A percentile compares a stretch with the other conserved stretches of the same genome.
These are phyloP conservation scores for Tulasnella sp. DNA, from an alignment of 768 basidiomycete species.

Conservation along the genomic window DNA sequence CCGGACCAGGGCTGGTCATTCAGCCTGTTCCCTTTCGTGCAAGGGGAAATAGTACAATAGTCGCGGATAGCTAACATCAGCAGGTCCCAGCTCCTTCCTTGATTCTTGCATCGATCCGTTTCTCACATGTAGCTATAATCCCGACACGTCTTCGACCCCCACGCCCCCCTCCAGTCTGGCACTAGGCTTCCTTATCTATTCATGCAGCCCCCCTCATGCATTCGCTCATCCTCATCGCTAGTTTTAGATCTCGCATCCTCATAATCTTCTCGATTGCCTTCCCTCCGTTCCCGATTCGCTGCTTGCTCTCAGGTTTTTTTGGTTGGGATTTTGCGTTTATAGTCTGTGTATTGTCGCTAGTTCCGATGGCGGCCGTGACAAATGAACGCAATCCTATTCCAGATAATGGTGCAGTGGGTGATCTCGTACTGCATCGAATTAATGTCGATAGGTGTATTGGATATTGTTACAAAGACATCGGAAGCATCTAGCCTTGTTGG, in stretches of 20 bases:
- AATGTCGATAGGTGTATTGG: background rate
- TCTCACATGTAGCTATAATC: background rate
- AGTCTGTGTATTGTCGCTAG: background rate
- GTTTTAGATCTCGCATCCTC: background rate
- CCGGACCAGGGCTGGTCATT: background rate
- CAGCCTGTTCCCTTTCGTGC: slow-evolving; percentile 4
- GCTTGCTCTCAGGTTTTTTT: background rate
- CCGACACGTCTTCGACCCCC: too few species aligned
- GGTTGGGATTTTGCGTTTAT: background rate
- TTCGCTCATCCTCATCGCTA: background rate
- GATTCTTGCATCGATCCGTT: background rate
- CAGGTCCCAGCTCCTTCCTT: background rate
- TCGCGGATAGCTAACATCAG: slow-evolving; percentile 1
- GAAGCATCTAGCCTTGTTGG: background rate
- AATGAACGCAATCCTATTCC: background rate
- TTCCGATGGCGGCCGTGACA: background rate
- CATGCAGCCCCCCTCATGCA: background rate
- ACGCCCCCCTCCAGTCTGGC: background rate
- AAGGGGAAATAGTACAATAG: background rate
- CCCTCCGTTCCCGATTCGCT: background rate
- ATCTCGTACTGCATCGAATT: background rate
- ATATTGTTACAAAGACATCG: background rate
- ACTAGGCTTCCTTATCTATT: background rate
- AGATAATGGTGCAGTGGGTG: background rate
- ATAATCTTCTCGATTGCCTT: background rate